A percentile compares a stretch with the other conserved stretches of the same genome.
Evolutionary conservation across 2,329 filamentous ascomycete genomes (phyloP).

Genomic region (Neonectria neomacrospora): DNA sequence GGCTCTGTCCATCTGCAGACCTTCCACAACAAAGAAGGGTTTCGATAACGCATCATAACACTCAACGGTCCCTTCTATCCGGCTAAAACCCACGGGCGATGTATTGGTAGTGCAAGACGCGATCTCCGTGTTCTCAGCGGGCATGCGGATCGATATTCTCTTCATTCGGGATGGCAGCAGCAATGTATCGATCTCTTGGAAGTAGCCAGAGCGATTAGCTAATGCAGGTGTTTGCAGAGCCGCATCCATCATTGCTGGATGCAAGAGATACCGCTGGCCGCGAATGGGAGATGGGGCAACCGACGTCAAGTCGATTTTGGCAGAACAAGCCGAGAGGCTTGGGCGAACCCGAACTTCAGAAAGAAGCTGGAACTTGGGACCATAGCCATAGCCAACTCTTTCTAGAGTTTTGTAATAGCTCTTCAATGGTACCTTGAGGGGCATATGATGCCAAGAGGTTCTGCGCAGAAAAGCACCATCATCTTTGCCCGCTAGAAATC

Average conservation of each 20-base stretch:
- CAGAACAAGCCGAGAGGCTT: slow-evolving; percentile 35
- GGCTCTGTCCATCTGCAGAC: slow-evolving; percentile 39
- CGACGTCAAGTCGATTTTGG: slow-evolving; percentile 36
- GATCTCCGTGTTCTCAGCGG: slow-evolving; percentile 30
- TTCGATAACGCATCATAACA: slow-evolving; percentile 33
- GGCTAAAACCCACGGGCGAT: slow-evolving; percentile 35
- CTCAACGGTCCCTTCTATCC: slow-evolving; percentile 35
- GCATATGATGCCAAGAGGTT: slow-evolving; percentile 41
- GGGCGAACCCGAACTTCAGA: slow-evolving; percentile 38
- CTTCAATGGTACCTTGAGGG: slow-evolving; percentile 36
- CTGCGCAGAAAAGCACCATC: slow-evolving; percentile 11
- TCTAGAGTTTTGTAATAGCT: slow-evolving; percentile 41
- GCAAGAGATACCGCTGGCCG: slow-evolving; percentile 37
- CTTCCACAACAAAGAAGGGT: slow-evolving; percentile 38
- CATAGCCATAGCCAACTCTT: slow-evolving; percentile 39
- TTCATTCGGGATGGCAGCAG: slow-evolving; percentile 38
- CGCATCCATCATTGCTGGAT: slow-evolving; percentile 41
- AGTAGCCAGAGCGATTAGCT: slow-evolving; percentile 36
- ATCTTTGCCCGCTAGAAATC: not conserved
- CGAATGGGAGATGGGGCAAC: slow-evolving; percentile 32
- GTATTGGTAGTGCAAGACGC: slow-evolving; percentile 36
- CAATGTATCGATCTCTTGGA: slow-evolving; percentile 40
- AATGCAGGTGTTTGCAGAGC: slow-evolving; percentile 39
- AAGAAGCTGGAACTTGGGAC: slow-evolving; percentile 40
- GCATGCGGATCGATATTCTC: slow-evolving; percentile 39